phyloP scores from a whole-genome alignment of 257 asterid genomes.

The Osmanthus fragrans region DNA sequence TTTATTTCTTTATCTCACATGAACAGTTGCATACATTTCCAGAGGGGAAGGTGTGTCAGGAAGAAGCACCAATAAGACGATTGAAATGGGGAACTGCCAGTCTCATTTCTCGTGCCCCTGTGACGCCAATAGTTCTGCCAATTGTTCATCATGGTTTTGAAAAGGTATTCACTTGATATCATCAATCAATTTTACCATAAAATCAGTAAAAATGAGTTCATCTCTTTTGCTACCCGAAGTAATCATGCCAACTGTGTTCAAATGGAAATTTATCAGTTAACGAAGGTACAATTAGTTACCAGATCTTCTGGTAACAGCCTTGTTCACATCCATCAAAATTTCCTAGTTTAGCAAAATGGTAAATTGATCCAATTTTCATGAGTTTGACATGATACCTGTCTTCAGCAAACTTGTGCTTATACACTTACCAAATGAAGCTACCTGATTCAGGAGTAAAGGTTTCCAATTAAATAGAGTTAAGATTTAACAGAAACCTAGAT shows the following conservation, averaged over 20 bases:
- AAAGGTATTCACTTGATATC: slow-evolving; percentile 49
- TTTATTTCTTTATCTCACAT: slow-evolving; percentile 28
- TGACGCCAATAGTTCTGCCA: slow-evolving; percentile 92
- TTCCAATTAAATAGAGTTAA: background rate
- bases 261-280: background rate
- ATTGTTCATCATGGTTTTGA: slow-evolving; percentile 88
- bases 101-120: slow-evolving; percentile 92
- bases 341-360: background rate
- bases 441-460: background rate
- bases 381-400: background rate
- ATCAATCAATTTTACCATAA: background rate
- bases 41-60: slow-evolving; percentile 97
- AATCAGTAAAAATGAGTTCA: background rate
- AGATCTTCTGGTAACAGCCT: background rate
- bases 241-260: background rate
- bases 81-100: slow-evolving; percentile 99
- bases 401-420: background rate
- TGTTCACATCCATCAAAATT: background rate
- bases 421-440: background rate
- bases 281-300: background rate
- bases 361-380: background rate
- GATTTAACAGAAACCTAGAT: background rate
- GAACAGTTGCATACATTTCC: slow-evolving; percentile 96
- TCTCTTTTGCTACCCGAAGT: background rate
- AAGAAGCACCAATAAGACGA: slow-evolving; percentile 80